phyloP scores from a whole-genome alignment of 208 protist genomes.

The Trypanosoma scelopori region DNA sequence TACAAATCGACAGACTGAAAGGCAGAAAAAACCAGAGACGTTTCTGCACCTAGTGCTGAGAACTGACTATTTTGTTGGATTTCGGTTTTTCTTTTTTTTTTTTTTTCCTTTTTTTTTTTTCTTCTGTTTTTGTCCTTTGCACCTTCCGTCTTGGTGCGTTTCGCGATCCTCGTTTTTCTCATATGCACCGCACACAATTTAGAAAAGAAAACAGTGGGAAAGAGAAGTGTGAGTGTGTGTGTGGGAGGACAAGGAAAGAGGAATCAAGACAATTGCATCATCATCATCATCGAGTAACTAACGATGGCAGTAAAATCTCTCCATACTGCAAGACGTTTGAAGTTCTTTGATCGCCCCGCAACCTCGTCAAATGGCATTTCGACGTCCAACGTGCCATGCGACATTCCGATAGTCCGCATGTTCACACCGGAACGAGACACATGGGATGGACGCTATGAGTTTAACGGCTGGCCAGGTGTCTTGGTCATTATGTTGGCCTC shows the following conservation, averaged over 20 bases:
- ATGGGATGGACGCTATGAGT: constrained; percentile 81
- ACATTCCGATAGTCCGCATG: constrained; percentile 39
- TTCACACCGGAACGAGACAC: constrained; percentile 84
- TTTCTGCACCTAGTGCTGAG: too few species aligned
- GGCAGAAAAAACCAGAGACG: too few species aligned
- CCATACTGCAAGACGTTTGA: background rate
- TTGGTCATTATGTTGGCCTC: constrained; percentile 81
- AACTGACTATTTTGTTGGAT: too few species aligned
- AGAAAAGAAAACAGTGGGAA: too few species aligned
- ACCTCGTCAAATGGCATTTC: background rate
- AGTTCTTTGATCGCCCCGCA: background rate
- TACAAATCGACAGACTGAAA: too few species aligned
- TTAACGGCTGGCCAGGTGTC: constrained; percentile 67
- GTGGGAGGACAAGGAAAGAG: too few species aligned
- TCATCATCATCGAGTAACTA: too few species aligned
- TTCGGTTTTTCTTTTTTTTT: constrained; percentile 8
- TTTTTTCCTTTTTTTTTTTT: too few species aligned
- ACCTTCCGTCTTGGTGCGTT: background rate
- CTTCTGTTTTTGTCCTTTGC: constrained; percentile 6
- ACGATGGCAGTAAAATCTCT: background rate
- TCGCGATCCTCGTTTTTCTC: background rate
- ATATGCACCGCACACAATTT: too few species aligned
- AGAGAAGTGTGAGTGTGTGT: too few species aligned
- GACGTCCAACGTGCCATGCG: constrained; percentile 30
- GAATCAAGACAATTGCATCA: background rate